Evolutionary conservation across 129 eudicot genomes (phyloP).

Genomic region (Escallonia rubra): DNA sequence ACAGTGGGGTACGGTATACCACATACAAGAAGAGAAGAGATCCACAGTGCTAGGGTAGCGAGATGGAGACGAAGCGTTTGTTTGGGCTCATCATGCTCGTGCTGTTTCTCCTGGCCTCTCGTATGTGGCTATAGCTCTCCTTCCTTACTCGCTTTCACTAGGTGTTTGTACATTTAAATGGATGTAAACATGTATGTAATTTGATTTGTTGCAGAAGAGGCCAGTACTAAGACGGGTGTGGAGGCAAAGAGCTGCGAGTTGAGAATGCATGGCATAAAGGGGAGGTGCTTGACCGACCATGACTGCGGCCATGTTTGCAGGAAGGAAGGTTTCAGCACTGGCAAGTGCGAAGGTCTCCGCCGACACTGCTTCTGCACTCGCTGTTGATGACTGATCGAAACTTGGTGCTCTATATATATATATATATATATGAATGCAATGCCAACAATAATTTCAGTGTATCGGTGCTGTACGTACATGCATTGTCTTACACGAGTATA

Average conservation of each 20-base stretch:
- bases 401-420: too few species aligned
- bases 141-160: too few species aligned
- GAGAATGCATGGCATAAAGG: conserved; percentile 10
- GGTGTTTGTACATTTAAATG: too few species aligned
- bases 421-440: neutral
- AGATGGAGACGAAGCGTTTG: too few species aligned
- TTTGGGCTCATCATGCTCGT: too few species aligned
- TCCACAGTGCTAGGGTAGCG: too few species aligned
- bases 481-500: too few species aligned
- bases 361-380: conserved; percentile 18
- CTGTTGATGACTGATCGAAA: neutral
- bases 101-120: too few species aligned
- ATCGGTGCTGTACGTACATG: too few species aligned
- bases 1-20: too few species aligned
- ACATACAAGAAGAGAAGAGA: too few species aligned
- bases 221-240: neutral
- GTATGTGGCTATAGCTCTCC: too few species aligned
- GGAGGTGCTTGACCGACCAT: conserved; percentile 6
- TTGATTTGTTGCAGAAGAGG: neutral
- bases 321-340: conserved; percentile 19
- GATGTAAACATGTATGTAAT: neutral
- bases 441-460: neutral
- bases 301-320: conserved; percentile 17
- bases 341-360: conserved; percentile 14
- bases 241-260: conserved; percentile 5